Conservation (phyloP, 228 moss, liverwort and hornwort genomes). For the Sphagnum fallax region DNA sequence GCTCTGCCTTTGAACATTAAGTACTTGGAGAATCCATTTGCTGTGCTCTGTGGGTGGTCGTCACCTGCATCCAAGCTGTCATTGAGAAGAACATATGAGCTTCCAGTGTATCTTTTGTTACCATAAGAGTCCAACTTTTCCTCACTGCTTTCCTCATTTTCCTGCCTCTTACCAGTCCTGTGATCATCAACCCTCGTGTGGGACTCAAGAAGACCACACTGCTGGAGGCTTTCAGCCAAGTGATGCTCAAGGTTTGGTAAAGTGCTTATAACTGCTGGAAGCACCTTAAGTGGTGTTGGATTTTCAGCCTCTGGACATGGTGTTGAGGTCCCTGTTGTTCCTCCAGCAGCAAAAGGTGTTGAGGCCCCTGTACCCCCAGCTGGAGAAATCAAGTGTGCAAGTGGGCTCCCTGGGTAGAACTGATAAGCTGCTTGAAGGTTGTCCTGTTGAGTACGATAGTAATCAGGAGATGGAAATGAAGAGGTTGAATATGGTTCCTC, state of each 20-base stretch:
- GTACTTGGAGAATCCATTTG: background rate
- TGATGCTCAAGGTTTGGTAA: constrained; percentile 6
- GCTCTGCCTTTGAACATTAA: background rate
- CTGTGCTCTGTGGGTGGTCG: background rate
- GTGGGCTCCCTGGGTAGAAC: constrained; percentile 36
- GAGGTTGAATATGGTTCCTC: constrained; percentile 29
- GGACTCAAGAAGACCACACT: constrained; percentile 47
- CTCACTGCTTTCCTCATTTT: constrained; percentile 5
- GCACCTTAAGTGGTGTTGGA: background rate
- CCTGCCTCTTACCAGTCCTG: constrained; percentile 32
- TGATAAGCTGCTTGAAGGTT: constrained; percentile 44
- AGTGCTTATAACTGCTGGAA: background rate
- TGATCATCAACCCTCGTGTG: constrained; percentile 48
- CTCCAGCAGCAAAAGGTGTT: constrained; percentile 23
- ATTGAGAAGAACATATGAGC: constrained; percentile 28
- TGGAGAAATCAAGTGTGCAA: constrained; percentile 34
- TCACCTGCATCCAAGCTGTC: constrained; percentile 34
- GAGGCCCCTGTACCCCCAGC: constrained; percentile 32
- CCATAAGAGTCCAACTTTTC: constrained; percentile 39
- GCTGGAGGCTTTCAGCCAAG: constrained; percentile 53
- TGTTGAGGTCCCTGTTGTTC: background rate
- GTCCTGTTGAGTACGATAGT: constrained; percentile 15
- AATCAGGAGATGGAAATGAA: constrained; percentile 40
- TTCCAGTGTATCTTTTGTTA: constrained; percentile 42
- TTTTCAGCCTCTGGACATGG: background rate